phyloP scores from a whole-genome alignment of 441 rosid genomes.

The Pelargonium myrrhifolium region DNA sequence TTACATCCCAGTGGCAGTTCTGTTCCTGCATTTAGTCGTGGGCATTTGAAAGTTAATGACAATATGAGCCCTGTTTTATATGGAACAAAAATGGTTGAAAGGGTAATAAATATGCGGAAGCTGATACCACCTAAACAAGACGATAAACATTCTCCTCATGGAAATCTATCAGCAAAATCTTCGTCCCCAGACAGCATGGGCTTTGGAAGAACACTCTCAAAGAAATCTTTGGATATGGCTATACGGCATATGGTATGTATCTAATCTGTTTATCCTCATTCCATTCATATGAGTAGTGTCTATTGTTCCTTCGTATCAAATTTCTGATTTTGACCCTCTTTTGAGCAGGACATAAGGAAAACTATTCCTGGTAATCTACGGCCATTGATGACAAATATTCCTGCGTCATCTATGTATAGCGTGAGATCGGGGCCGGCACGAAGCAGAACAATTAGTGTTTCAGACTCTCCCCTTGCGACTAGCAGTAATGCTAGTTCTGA shows the following conservation, averaged over 20 bases:
- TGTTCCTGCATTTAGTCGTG: slow-evolving; percentile 73
- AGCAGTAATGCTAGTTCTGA: slow-evolving; percentile 98
- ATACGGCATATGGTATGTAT: slow-evolving; percentile 85
- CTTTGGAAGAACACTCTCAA: slow-evolving; percentile 86
- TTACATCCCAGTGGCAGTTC: slow-evolving; percentile 74
- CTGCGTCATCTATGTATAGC: slow-evolving; percentile 95
- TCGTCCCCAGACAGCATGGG: slow-evolving; percentile 89
- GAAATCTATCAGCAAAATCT: slow-evolving; percentile 66
- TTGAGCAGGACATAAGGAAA: slow-evolving; percentile 78
- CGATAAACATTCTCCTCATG: slow-evolving; percentile 66
- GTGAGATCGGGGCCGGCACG: slow-evolving; percentile 80
- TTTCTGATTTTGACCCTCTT: slow-evolving; percentile 16
- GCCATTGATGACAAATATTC: slow-evolving; percentile 89
- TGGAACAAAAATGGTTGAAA: slow-evolving; percentile 93
- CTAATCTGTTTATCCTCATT: neutral
- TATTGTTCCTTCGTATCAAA: neutral
- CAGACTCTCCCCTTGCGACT: slow-evolving; percentile 85
- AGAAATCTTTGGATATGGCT: slow-evolving; percentile 98
- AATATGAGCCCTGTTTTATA: slow-evolving; percentile 70
- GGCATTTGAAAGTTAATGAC: slow-evolving; percentile 52
- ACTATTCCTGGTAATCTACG: slow-evolving; percentile 80
- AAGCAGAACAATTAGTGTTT: slow-evolving; percentile 58
- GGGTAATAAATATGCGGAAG: slow-evolving; percentile 89
- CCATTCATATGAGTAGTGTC: neutral
- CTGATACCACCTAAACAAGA: slow-evolving; percentile 79